Base-by-base conservation (phyloP, 208 protist genomes). In the Crithidia brevicula region DNA sequence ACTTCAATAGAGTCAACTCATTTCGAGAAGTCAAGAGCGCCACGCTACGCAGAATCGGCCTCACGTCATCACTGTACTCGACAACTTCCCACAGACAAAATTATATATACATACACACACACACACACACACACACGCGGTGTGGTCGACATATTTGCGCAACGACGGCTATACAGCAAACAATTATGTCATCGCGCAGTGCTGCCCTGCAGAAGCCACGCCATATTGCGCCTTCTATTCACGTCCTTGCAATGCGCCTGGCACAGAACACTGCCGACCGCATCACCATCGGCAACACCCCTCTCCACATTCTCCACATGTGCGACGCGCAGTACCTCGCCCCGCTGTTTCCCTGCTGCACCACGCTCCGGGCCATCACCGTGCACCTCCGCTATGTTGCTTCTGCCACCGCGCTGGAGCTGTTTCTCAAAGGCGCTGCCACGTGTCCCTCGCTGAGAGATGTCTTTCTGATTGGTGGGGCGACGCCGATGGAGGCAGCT, bases 211-310 rank as follows among this genome's bases (percentile, higher is more conserved):
- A 46, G 34, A 67, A 34, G 34, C 45, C 49, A 22, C 53, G 51
- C 15, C 28, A 66, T 52, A 61, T 67, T 5, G 40, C 65, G 6
- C 46, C 65, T 18, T 49, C 64, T 36, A 64, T 54, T 4, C 64
- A 72, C 20, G 51, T 68, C 23, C 49, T 67, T 27, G 72, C 56
- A n/a, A 56, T 36, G 4, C 72, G 65, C 3, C 72, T 78, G 20
- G 22, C 31, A 25, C 59, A 40, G 42, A 83, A 85, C 57, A 83
- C 75, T 3, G 76, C 70, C 16, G 72, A 74, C 2, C 72, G 74
- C 27, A 38, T 87, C 6, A 86, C 74, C 3, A 33, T 92, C 13
- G 86, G 86, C 38, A 82, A 85, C 71, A 83, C 74, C 0, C 70
- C 80, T 4, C 61, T 85, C 31, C 72, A 83, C 67, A 67, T 79